phyloP scores from a whole-genome alignment of 257 asterid species.

The Solanum chiquidenum region DNA sequence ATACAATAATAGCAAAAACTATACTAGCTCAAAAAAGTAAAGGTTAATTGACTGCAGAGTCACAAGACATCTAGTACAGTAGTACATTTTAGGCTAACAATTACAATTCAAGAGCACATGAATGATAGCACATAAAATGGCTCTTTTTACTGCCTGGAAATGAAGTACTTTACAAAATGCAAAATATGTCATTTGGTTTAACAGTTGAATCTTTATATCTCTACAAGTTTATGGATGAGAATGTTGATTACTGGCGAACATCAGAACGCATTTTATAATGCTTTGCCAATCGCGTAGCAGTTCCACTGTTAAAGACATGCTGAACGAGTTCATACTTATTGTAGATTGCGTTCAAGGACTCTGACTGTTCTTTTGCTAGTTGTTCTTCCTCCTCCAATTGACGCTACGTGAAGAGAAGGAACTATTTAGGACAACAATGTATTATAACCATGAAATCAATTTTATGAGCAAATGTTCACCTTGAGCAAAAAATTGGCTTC shows the following conservation, averaged over 20 bases:
- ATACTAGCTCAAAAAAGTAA: neutral
- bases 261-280: neutral
- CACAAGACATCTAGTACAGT: neutral
- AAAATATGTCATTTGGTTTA: neutral
- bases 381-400: slow-evolving; percentile 8
- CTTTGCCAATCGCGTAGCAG: neutral
- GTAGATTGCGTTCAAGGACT: neutral
- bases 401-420: neutral
- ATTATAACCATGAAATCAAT: neutral
- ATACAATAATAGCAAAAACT: neutral
- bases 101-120: neutral
- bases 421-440: neutral
- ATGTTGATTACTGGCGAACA: neutral
- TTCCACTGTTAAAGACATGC: neutral
- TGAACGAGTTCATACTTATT: neutral
- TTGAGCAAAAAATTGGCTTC: neutral
- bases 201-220: neutral
- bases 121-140: neutral
- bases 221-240: neutral
- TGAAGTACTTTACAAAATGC: neutral
- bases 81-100: neutral
- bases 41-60: neutral
- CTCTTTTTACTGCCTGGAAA: neutral
- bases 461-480: neutral
- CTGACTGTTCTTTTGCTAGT: neutral